Evolutionary conservation across 2,329 filamentous ascomycete genomes (phyloP).

Genomic region (Ascochyta lentis): DNA sequence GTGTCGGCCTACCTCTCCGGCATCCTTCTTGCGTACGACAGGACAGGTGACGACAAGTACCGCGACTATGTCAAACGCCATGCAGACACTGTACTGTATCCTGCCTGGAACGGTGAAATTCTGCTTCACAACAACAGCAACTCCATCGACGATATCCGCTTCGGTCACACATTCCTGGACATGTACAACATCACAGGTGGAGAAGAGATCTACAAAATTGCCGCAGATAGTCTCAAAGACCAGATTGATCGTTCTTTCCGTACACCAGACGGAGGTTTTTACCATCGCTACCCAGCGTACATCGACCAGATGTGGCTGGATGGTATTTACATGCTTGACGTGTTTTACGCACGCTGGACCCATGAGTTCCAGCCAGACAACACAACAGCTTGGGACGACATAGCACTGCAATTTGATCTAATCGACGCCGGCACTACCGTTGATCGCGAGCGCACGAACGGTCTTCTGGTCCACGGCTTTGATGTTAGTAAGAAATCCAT

Average conservation of each 20-base stretch:
- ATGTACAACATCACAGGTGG: conserved; percentile 31
- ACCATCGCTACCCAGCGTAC: conserved; percentile 56
- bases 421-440: conserved; percentile 47
- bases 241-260: conserved; percentile 57
- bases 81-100: conserved; percentile 53
- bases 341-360: conserved; percentile 37
- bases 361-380: conserved; percentile 35
- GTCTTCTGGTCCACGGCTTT: conserved; percentile 61
- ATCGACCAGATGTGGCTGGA: conserved; percentile 62
- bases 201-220: conserved; percentile 55
- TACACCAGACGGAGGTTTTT: conserved; percentile 58
- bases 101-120: conserved; percentile 38
- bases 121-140: conserved; percentile 45
- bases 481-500: conserved; percentile 56
- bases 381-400: conserved; percentile 49
- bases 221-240: conserved; percentile 53
- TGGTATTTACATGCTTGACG: conserved; percentile 49
- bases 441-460: conserved; percentile 47
- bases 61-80: conserved; percentile 55
- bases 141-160: conserved; percentile 55
- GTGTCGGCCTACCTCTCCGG: conserved; percentile 27
- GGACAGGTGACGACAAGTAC: conserved; percentile 27
- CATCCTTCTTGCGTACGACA: conserved; percentile 24
- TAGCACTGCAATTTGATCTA: conserved; percentile 26
- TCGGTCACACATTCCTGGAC: conserved; percentile 58